These are phyloP conservation scores for Zymoseptoria crescenta DNA, from an alignment of 2,329 filamentous ascomycete species.

Conservation along the genomic window DNA sequence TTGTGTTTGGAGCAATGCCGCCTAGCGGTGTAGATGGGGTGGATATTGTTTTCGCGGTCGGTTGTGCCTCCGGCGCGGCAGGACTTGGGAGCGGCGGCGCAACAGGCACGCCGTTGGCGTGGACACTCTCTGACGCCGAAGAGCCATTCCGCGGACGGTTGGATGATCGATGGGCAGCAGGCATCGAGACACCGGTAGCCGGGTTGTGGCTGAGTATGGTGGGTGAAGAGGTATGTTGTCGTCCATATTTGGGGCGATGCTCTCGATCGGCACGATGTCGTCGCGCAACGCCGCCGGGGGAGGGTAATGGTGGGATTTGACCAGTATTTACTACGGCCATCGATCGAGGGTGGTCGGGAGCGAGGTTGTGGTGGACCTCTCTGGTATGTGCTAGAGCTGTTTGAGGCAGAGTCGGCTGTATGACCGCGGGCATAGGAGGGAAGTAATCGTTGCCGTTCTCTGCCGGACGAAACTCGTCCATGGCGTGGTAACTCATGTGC, in stretches of 20 bases:
- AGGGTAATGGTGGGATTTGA: conserved; percentile 71
- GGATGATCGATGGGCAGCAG: conserved; percentile 19
- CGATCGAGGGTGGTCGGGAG: conserved; percentile 48
- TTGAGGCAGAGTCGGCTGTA: conserved; percentile 33
- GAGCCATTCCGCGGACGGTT: conserved; percentile 32
- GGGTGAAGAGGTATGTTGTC: conserved; percentile 75
- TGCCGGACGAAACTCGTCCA: conserved; percentile 57
- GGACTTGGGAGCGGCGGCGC: conserved; percentile 51
- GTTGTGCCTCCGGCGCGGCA: conserved; percentile 33
- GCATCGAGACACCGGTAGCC: conserved; percentile 17
- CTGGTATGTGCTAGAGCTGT: conserved; percentile 32
- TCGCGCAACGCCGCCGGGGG: conserved; percentile 60
- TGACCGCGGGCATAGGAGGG: conserved; percentile 54
- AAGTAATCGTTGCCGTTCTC: conserved; percentile 77
- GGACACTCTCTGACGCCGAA: conserved; percentile 37
- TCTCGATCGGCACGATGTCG: conserved; percentile 20
- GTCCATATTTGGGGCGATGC: conserved; percentile 51
- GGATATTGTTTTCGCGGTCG: conserved; percentile 19
- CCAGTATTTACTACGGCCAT: conserved; percentile 77
- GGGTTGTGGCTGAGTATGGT: conserved; percentile 51
- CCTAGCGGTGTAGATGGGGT: conserved; percentile 27
- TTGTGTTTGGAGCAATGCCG: conserved; percentile 35
- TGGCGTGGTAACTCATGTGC: conserved; percentile 45
- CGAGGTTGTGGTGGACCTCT: conserved; percentile 25
- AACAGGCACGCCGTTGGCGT: conserved; percentile 32